Evolutionary conservation across 768 basidiomycete species (phyloP).

Genomic region (Suillus discolor): DNA sequence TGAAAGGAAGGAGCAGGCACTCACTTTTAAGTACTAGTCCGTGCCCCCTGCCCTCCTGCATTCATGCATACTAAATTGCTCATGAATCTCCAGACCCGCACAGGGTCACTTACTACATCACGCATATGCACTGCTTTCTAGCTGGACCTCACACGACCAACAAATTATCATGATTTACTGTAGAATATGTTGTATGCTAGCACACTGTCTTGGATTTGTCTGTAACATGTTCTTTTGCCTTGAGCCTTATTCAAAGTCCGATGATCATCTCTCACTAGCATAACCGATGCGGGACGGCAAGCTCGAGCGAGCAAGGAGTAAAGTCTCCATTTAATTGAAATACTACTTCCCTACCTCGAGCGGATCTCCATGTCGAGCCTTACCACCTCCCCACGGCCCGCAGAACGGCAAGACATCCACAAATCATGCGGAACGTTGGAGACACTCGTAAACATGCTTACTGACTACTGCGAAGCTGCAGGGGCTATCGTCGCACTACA

Average conservation of each 20-base stretch:
- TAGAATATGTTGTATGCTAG: neutral
- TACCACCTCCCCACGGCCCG: slow-evolving; percentile 32
- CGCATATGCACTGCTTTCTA: neutral
- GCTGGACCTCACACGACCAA: neutral
- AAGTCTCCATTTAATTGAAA: neutral
- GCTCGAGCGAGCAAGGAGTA: neutral
- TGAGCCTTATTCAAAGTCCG: slow-evolving; percentile 6
- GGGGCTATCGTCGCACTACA: slow-evolving; percentile 62
- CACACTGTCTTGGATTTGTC: neutral
- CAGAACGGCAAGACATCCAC: slow-evolving; percentile 74
- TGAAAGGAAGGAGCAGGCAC: neutral
- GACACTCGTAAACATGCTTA: slow-evolving; percentile 61
- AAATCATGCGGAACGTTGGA: slow-evolving; percentile 81
- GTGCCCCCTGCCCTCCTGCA: neutral
- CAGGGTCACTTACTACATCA: neutral
- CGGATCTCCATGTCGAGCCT: slow-evolving; percentile 16
- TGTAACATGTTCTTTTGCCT: neutral
- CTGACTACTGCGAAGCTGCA: slow-evolving; percentile 76
- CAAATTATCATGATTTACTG: neutral
- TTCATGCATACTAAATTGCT: neutral
- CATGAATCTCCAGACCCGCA: neutral
- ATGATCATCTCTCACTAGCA: neutral
- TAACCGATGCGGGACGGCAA: neutral
- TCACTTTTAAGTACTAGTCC: neutral
- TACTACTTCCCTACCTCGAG: neutral